Base-by-base conservation (phyloP, 2,329 filamentous ascomycete genomes). In the Colletotrichum godetiae region DNA sequence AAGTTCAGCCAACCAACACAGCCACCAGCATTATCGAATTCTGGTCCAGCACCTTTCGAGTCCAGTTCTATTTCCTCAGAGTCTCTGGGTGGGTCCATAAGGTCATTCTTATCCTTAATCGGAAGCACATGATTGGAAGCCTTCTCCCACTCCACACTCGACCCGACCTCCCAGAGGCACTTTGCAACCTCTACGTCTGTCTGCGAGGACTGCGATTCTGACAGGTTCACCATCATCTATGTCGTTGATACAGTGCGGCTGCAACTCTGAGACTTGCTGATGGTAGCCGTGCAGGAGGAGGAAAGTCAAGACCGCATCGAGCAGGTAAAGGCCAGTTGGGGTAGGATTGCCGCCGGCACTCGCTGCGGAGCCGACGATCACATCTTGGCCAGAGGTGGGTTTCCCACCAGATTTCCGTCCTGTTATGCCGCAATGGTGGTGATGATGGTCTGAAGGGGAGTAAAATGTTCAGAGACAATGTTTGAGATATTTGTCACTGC, bases 81-180 rank as follows among this genome's bases (percentile, higher is more conserved):
- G 37, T 62, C 7, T 62, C 7, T 37, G 10, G 33, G 35, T 49
- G 62, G 62, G 33, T 19, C 55, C 53, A 33, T 31, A 37, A 37
- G 55, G 53, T 13, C 67, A 66, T 27, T 19, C 49, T 59, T 64
- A 55, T 70, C 42, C 19, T 35, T 49, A 65, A 70, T 71, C 72
- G 27, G 22, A 42, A 46, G 31, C 60, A 69, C 46, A 69, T 73
- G 73, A 73, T 74, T 74, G 73, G 73, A 57, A 53, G 59, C 27
- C n/a, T 58, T 33, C 37, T 8, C 49, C 42, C 57, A 29, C 49
- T 27, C 37, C 52, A 62, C 58, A 46, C 56, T 57, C 55, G 35
- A 35, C 42, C 24, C 29, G 37, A 57, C 29, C 53, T 60, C 35
- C 37, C 52, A 70, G n/a, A 66, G 31, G 53, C 53, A 37, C 61